A percentile compares a stretch with the other conserved stretches of the same genome.
phyloP scores from a whole-genome alignment of 345 rosid genomes.

The Salix dunnii region DNA sequence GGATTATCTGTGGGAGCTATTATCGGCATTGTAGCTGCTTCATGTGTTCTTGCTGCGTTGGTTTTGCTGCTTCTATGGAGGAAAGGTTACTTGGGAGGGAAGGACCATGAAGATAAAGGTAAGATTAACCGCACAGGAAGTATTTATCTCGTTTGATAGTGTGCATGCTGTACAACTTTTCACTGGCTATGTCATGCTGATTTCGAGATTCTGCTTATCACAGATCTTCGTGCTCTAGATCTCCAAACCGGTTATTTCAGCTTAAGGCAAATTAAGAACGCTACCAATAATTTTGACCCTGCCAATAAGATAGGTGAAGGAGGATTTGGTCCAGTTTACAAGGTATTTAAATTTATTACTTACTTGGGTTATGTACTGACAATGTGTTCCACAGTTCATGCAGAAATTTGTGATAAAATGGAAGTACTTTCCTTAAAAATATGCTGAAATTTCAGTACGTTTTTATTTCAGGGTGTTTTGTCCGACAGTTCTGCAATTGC shows the following conservation, averaged over 20 bases:
- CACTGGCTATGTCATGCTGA: background rate
- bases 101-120: slow-evolving; percentile 58
- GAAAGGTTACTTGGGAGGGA: slow-evolving; percentile 55
- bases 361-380: background rate
- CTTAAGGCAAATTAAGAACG: slow-evolving; percentile 64
- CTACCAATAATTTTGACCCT: slow-evolving; percentile 68
- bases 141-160: background rate
- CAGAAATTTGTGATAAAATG: background rate
- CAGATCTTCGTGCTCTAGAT: slow-evolving; percentile 62
- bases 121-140: slow-evolving; percentile 2
- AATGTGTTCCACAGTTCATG: background rate
- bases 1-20: slow-evolving; percentile 63
- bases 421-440: background rate
- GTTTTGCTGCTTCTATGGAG: slow-evolving; percentile 39
- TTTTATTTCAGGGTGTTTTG: slow-evolving; percentile 46
- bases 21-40: slow-evolving; percentile 58
- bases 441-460: slow-evolving; percentile 7
- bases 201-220: background rate
- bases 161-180: background rate
- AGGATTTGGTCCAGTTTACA: slow-evolving; percentile 93
- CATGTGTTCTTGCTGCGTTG: slow-evolving; percentile 37
- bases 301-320: slow-evolving; percentile 88
- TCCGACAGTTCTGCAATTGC: slow-evolving; percentile 55
- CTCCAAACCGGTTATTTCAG: slow-evolving; percentile 75
- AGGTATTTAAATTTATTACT: slow-evolving; percentile 37